Base-by-base conservation (phyloP, 805 yeast genomes). In the Saturnispora serradocipensis region DNA sequence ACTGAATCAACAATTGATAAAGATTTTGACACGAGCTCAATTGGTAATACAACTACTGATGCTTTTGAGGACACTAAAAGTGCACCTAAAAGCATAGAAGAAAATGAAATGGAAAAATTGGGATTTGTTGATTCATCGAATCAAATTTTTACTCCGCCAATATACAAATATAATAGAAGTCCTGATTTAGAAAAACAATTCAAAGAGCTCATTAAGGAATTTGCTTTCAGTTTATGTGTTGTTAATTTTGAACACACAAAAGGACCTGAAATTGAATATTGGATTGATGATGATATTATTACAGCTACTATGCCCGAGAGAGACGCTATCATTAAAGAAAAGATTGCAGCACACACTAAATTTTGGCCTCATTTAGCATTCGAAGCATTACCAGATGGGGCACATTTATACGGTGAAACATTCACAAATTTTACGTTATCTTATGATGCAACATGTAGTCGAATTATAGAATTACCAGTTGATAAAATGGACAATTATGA, bases 371-470 rank as follows among this genome's bases (percentile, higher is more conserved):
- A 84, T 61, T 68, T 93, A 42, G 95, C 99, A 3, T 93, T 93
- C 62, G 97, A 90, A 64, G 95, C 97, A 1, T 70, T 93, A 22
- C 98, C 99, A 0, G 99, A 93, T 67, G 98, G 98, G 4, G 84
- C 95, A 2, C 99, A 93, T 65, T 75, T 90, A 22, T 91, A 83
- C 63, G 95, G 89, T 63, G 98, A 93, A 66, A 89, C 96, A 0
- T 88, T 90, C 62, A 84, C 96, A 24, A 88, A 88, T 63, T 91
- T 91, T 68, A 90, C 96, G 24, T 70, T 91, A 43, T 75, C 85
- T 5, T 86, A 81, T 62, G 88, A 88, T 63, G 80, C 79, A 49
- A 67, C 70, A 27, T 67, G 67, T 30, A 67, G 72, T 20, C 59
- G 59, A 25, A 72, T 80, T 11, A 77, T 82, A 18, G 81, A 71